Evolutionary conservation across 371 early-diverging fungal species (phyloP), one percentile per base, ranked within the genome.

Genomic region (Lichtheimia corymbifera): DNA sequence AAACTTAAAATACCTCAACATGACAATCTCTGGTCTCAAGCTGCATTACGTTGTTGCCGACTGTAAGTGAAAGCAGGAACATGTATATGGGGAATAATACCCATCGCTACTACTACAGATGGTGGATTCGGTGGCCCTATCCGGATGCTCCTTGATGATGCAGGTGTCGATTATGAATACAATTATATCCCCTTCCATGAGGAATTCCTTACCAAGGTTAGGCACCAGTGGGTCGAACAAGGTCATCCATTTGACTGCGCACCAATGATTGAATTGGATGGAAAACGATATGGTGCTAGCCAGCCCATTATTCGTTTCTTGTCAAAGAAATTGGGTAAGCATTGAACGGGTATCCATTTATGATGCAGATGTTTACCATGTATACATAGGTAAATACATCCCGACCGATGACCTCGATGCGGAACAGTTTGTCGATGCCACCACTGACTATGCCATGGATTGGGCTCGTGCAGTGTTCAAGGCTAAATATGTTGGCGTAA

Each of bases 351-450:
- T 3, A 35, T 3, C 2, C 18, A n/a, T 24, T 20, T 13, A 12
- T 14, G 24, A 24, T 5, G 30, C n/a, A 22, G 14, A 17, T 15
- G 50, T 11, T 6, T 0, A 42, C 9, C 0, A 3, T 11, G 12
- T 11, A 18, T n/a, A 15, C 1, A 11, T 35, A 65, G 71, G 71
- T 12, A 65, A 63, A 40, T 74, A 74, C 47, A 6, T 52, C 11
- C 67, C 63, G 4, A n/a, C 56, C 5, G 49, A 63, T 35, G 71
- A 74, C 40, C 35, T 27, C 2, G 71, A 74, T 24, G 69, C 71
- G 3, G 45, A 40, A 2, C 61, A 74, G 14, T 40, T 58, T 5
- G 30, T 68, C 13, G 74, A 74, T 45, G 47, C 61, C 1, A 43
- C 63, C 12, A 55, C 67, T 12, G 73, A 71, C 49, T 24, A 45